Conservation (phyloP, 2,329 filamentous ascomycete genomes). For the Verticillium isaacii region DNA sequence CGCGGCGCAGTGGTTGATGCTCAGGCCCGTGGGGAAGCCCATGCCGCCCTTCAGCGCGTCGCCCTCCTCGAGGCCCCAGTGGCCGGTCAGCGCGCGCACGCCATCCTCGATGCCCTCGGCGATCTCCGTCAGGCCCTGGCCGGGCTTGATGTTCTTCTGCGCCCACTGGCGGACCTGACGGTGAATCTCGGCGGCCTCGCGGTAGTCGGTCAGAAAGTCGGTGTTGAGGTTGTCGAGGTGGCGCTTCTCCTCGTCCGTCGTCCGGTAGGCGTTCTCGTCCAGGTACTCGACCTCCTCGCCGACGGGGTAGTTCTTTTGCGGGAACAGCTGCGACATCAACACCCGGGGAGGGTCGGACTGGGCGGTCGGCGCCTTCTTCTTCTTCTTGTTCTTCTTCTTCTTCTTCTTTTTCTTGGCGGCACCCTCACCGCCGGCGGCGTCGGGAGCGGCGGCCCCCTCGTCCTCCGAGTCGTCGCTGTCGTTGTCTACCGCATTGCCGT, state of each 20-base stretch:
- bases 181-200: slow-evolving; percentile 83
- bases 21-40: slow-evolving; percentile 82
- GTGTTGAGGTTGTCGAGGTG: slow-evolving; percentile 60
- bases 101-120: slow-evolving; percentile 84
- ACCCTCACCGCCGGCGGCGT: slow-evolving; percentile 25
- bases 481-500: slow-evolving; percentile 29
- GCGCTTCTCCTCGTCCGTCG: slow-evolving; percentile 79
- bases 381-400: slow-evolving; percentile 73
- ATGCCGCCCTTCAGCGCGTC: slow-evolving; percentile 76
- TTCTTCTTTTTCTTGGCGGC: slow-evolving; percentile 74
- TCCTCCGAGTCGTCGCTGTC: slow-evolving; percentile 48
- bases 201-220: slow-evolving; percentile 77
- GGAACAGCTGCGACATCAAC: slow-evolving; percentile 68
- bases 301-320: slow-evolving; percentile 65
- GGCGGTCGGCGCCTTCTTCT: slow-evolving; percentile 57
- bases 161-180: slow-evolving; percentile 82
- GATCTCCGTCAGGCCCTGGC: slow-evolving; percentile 75
- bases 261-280: slow-evolving; percentile 73
- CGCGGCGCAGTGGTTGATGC: slow-evolving; percentile 79
- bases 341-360: slow-evolving; percentile 78
- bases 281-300: slow-evolving; percentile 76
- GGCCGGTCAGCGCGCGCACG: slow-evolving; percentile 71
- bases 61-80: slow-evolving; percentile 71
- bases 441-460: slow-evolving; percentile 14
- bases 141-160: slow-evolving; percentile 74